Base-by-base conservation (phyloP, 1,139 yeast genomes). In the Pichia sp. region DNA sequence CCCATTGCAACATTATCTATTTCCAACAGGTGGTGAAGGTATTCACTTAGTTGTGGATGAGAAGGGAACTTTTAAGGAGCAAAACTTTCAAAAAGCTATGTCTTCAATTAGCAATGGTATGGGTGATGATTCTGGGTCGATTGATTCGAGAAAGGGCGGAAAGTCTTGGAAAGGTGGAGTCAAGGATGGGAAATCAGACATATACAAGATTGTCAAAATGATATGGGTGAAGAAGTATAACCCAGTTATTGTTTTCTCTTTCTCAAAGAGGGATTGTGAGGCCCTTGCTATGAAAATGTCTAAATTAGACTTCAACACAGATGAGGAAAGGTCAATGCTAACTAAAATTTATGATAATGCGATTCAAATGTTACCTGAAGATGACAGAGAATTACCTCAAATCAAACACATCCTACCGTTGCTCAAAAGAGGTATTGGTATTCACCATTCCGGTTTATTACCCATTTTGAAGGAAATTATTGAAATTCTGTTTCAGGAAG, bases 31-130 rank as follows among this genome's bases (percentile, higher is more conserved):
- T 53, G 98, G 99, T 54, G 96, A 89, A 68, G 99, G 99, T 55
- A 95, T 95, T 57, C 96, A 93, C 70, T 78, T 95, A 62, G 99
- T 95, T 19, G 98, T 95, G 45, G 99, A 95, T 68, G 99, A 95
- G 73, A 92, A 93, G 75, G 92, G 97, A 44, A 82, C 87, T 8
- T 95, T 95, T 70, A 81, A 99, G 66, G 99, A 95, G 71, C 99
- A 93, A 65, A 93, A 93, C 70, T 95, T 95, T 74, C 98, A 93
- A 70, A 92, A 90, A 70, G 99, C 99, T 1, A 93, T 95, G 99
- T 90, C 96, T 1, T 85, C 95, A 6, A 86, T 93, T 56, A 82
- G 90, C 58, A 93, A 87, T 63, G 81, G 80, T 59, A 74, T 79
- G 65, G 98, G 97, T 34, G 97, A 90, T 61, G 96, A 90, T 67